Percentiles rank a stretch among this genome's conserved stretches.
Conservation (phyloP, 768 basidiomycete species). For the Chiua virens region DNA sequence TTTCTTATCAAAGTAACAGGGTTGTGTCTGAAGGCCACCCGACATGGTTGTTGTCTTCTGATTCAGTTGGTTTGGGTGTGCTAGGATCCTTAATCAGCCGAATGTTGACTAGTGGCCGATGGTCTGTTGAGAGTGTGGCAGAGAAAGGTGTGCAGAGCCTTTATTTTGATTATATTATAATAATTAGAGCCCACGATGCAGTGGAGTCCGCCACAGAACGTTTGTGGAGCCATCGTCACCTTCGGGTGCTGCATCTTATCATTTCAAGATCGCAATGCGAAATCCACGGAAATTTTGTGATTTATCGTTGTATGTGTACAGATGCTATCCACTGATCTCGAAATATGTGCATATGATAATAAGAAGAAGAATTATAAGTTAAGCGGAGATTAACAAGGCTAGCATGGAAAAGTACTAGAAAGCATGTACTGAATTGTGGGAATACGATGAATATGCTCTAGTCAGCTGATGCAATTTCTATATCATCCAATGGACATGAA, state of each 20-base stretch:
- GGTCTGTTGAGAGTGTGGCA: too few relatives aligned
- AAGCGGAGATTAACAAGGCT: neutral
- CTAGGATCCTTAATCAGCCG: too few relatives aligned
- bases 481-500: neutral
- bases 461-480: slow-evolving; percentile 5
- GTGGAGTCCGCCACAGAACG: slow-evolving; percentile 6
- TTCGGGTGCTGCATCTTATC: slow-evolving; percentile 17
- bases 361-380: slow-evolving; percentile 18
- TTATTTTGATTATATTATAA: neutral
- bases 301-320: neutral
- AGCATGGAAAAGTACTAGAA: neutral
- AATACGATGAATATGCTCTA: slow-evolving; percentile 5
- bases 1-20: slow-evolving; percentile 56
- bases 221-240: slow-evolving; percentile 15
- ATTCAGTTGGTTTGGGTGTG: neutral
- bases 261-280: neutral
- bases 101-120: too few relatives aligned
- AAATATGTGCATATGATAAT: neutral
- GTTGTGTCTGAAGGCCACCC: slow-evolving; percentile 8
- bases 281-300: too few relatives aligned
- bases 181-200: too few relatives aligned
- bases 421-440: neutral
- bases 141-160: neutral
- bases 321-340: slow-evolving; percentile 1
- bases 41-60: slow-evolving; percentile 8